A percentile compares a stretch with the other conserved stretches of the same genome.
phyloP scores from a whole-genome alignment of 1,284 basidiomycete species.

The Chondrostereum purpureum region DNA sequence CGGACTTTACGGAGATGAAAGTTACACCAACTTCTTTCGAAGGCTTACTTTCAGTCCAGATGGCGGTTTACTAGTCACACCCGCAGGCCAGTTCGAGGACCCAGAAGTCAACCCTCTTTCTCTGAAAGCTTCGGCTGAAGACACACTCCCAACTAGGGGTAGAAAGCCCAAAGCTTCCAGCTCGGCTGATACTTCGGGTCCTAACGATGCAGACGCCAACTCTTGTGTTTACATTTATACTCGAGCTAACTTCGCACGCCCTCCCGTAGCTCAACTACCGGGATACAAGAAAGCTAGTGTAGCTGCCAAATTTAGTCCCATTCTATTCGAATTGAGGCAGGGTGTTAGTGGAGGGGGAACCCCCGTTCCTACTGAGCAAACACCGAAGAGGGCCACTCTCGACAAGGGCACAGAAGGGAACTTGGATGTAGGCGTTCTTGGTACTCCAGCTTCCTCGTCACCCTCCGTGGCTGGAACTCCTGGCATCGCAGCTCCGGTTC shows the following conservation, averaged over 20 bases:
- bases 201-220: conserved; percentile 15
- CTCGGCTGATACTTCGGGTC: conserved; percentile 17
- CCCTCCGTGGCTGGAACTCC: conserved; percentile 4
- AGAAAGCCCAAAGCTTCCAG: conserved; percentile 46
- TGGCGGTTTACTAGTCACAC: conserved; percentile 87
- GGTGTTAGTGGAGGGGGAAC: conserved; percentile 29
- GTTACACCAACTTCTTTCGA: conserved; percentile 93
- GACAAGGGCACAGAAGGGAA: conserved; percentile 67
- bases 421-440: conserved; percentile 55
- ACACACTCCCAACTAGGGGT: conserved; percentile 43
- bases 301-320: conserved; percentile 89
- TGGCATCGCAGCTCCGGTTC: conserved; percentile 31
- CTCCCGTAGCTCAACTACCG: conserved; percentile 90
- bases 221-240: conserved; percentile 94
- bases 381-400: conserved; percentile 49
- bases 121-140: conserved; percentile 24
- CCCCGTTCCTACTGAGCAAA: conserved; percentile 15
- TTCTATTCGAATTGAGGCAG: conserved; percentile 82
- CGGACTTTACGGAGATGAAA: conserved; percentile 91
- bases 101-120: conserved; percentile 53
- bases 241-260: conserved; percentile 84
- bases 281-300: conserved; percentile 95
- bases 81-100: conserved; percentile 95
- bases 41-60: conserved; percentile 93
- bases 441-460: conserved; percentile 18